These are phyloP conservation scores for Coemansia sp. DNA, from an alignment of 192 early-diverging fungal species.

Conservation along the genomic window DNA sequence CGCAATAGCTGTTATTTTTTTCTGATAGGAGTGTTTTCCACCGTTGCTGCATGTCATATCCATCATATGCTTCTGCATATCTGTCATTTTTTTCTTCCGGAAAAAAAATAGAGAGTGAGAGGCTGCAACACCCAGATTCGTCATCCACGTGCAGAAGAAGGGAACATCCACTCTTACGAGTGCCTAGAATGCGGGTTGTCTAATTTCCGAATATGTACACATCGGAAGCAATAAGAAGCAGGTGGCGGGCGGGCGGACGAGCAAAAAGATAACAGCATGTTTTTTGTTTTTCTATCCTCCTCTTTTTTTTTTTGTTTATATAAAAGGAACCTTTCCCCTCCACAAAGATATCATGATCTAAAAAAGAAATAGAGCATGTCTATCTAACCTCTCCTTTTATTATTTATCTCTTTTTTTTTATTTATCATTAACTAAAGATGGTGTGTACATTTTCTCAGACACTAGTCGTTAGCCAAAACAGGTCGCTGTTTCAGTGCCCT, in stretches of 20 bases:
- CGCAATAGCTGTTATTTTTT: no score
- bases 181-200: neutral
- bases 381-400: neutral
- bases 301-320: neutral
- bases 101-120: neutral
- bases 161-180: neutral
- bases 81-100: neutral
- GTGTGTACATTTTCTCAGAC: neutral
- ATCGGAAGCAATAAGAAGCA: neutral
- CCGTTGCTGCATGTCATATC: neutral
- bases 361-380: neutral
- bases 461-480: neutral
- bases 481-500: slow-evolving; percentile 21
- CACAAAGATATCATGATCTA: neutral
- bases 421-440: neutral
- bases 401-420: neutral
- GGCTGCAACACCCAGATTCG: neutral
- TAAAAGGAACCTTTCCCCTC: neutral
- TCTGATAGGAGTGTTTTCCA: neutral
- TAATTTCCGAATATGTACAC: slow-evolving; percentile 1
- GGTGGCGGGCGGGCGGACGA: neutral
- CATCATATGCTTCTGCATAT: slow-evolving; percentile 10
- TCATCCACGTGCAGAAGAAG: neutral
- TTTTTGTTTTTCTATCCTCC: neutral
- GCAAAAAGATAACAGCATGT: neutral